Base-by-base conservation (phyloP, 345 rosid species). In the Acer yangbiense region DNA sequence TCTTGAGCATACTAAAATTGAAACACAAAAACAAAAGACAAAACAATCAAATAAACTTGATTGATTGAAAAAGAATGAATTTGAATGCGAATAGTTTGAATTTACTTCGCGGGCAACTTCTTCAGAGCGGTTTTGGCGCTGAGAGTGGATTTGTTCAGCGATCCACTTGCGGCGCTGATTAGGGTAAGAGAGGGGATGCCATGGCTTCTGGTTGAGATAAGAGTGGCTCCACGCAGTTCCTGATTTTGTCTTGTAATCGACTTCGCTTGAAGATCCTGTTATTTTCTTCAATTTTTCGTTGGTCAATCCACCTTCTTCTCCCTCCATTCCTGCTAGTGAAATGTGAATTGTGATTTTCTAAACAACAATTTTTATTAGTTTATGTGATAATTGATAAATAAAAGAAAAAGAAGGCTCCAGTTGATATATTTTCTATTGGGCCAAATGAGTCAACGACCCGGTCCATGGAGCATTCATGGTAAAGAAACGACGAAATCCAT, bases 171-270 rank as follows among this genome's bases (percentile, higher is more conserved):
- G 98, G 72, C 94, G 98, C 77, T 94, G 98, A 76, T 96, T 96
- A 29, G 99, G 98, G 72, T 96, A 94, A 58, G 99, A 96, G 78
- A 96, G 97, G 10, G 99, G 99, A 86, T 94, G 98, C 99, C 99
- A 95, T 69, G 99, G 99, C 91, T 95, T 95, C 87, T 95, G 99
- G 76, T 95, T 95, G 54, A 95, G 92, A 80, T 86, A 95, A 32
- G 93, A 88, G 80, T 95, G 99, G 89, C 99, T 95, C 98, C 99
- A 95, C 2, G 98, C 98, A 23, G 99, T 94, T 57, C 97, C 99
- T 10, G 98, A 75, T 84, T 94, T 96, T 14, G 88, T 89, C 91
- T 92, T 94, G 90, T 91, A 94, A 80, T 96, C 98, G 18, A 94
- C 99, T 79, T 96, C 99, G 1, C 87, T 81, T 1, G 78, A 65